Evolutionary conservation across 169 alveolate species (phyloP), one percentile per base, ranked within the genome.

Genomic region (Pseudocohnilembus persalinus): DNA sequence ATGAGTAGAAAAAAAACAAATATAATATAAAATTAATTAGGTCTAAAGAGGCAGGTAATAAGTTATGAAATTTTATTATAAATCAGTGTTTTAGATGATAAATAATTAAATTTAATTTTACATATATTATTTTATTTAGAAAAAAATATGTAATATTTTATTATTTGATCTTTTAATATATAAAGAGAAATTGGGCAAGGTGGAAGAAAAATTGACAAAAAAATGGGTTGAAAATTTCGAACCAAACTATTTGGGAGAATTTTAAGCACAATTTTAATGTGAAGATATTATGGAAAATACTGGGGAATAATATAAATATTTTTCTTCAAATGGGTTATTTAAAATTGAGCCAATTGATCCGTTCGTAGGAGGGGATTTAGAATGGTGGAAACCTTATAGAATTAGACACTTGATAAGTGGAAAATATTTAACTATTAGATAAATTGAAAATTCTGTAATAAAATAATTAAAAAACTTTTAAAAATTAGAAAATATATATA

Each of bases 401-500:
- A 49, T 49, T 49, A 4, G 68, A 49, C 68, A 49, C 20, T 11
- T 49, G 20, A 20, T 49, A 49, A 49, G 68, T 49, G 4, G 20
- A 20, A 49, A 49, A 49, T 49, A 49, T 49, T 20, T 49, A 49
- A 11, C 68, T 4, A 20, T 49, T 4, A 16, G 28, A 77, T 33
- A 77, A 77, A 34, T 77, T 33, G 32, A 77, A 73, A 35, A 77
- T 77, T 35, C 32, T 32, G 73, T 73, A 77, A 33, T 77, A 33
- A 77, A 77, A 33, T 77, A 33, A 68, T 25, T 68, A 73, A 33
- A 77, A 77, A 27, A 33, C 32, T 28, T 77, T 77, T 33, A 33
- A 64, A 34, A 33, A 73, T 34, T 31, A 77, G 15, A 77, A 77
- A 34, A 26, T 27, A 15, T 33, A 27, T 31, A 34, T 25, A 27